A percentile compares a stretch with the other conserved stretches of the same genome.
phyloP scores from a whole-genome alignment of 371 early-diverging fungal genomes.

The Mucor saturninus region DNA sequence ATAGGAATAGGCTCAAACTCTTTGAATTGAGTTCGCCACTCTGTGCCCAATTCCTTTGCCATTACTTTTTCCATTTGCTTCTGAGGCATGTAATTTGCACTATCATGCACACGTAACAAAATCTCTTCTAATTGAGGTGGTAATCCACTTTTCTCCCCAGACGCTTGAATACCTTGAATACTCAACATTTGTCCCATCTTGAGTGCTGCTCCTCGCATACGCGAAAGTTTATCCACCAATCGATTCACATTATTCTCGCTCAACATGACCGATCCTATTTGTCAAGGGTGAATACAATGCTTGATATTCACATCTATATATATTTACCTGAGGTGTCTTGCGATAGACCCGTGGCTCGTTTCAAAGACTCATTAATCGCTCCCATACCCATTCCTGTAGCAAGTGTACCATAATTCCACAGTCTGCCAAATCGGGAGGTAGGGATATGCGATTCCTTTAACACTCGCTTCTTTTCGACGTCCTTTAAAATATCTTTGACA shows the following conservation, averaged over 20 bases:
- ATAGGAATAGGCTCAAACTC: constrained; percentile 80
- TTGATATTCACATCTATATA: not conserved
- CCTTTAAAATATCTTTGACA: not conserved
- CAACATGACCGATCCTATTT: constrained; percentile 58
- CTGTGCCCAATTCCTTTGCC: constrained; percentile 71
- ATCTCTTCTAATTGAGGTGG: constrained; percentile 85
- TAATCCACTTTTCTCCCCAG: constrained; percentile 53
- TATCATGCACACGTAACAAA: constrained; percentile 86
- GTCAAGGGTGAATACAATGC: too few species aligned
- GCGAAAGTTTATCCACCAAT: constrained; percentile 84
- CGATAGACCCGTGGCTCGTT: constrained; percentile 63
- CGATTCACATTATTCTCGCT: constrained; percentile 87
- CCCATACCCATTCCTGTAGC: constrained; percentile 80
- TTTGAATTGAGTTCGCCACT: constrained; percentile 77
- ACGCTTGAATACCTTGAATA: constrained; percentile 80
- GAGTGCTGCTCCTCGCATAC: constrained; percentile 96
- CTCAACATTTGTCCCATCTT: constrained; percentile 98
- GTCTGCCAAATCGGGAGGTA: constrained; percentile 62
- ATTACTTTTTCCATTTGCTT: constrained; percentile 84
- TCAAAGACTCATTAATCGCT: constrained; percentile 75
- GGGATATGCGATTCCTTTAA: constrained; percentile 70
- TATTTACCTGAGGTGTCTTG: constrained; percentile 36
- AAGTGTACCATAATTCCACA: constrained; percentile 75
- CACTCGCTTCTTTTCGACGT: constrained; percentile 15
- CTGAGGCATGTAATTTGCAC: constrained; percentile 95